Evolutionary conservation across 116 monocot genomes (phyloP), one percentile per base, ranked within the genome.

Genomic region (Iris pallida): DNA sequence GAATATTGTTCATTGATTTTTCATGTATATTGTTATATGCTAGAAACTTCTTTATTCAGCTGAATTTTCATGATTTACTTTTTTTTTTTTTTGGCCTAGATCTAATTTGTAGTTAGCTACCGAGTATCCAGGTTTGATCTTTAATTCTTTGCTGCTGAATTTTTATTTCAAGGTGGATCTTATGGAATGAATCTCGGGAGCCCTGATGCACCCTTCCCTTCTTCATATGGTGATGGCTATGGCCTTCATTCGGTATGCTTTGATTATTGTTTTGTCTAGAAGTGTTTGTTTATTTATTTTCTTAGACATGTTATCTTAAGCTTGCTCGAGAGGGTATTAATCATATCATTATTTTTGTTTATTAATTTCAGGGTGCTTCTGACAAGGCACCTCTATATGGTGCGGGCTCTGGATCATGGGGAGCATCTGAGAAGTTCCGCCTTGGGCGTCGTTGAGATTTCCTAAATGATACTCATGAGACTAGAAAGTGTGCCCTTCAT

Each of bases 301-400:
- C 30, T 30, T 1, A 30, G 30, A 30, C 30, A 30, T 30, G 30
- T 30, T 30, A 30, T 30, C 30, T 30, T 30, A 30, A 30, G 30
- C 30, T 30, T 30, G 30, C 30, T 30, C 30, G 3, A 30, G 30
- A 30, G 30, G 30, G 3, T 30, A 30, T 30, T 30, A 30, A 30
- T 30, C 30, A 54, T 45, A 15, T 14, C 45, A 45, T 53, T 30
- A 30, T 65, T 47, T 47, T 52, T 49, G 53, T 42, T 70, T 19
- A 61, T 68, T 5, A 53, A 51, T 53, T 53, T 66, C 64, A 89
- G 89, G 82, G 77, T 64, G 67, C 69, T 61, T 15, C 80, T 41
- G 89, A 89, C 51, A 89, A 85, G 71, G 75, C 71, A 40, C 72
- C 79, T 69, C 5, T 72, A 6, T 85, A 80, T 77, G 72, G 75